Evolutionary conservation across 495 filamentous ascomycete species (phyloP), one percentile per base, ranked within the genome.

Genomic region (Endocarpon pusillum): DNA sequence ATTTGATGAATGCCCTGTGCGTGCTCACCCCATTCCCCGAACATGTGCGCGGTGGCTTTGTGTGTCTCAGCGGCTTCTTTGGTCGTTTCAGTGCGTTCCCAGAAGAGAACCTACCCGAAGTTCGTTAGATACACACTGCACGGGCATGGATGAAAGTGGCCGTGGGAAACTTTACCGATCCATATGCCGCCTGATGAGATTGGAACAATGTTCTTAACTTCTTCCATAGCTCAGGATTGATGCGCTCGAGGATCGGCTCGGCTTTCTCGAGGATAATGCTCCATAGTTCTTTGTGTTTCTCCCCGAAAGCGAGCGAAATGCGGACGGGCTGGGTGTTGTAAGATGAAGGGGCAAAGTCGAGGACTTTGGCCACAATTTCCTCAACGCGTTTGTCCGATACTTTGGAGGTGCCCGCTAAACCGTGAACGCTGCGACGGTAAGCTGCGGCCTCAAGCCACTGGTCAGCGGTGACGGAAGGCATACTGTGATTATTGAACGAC

Each of bases 291-390:
- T 64, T 54, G 42, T 69, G 66, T 40, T 70, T 55, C 12, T 56
- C 40, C 24, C 58, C 50, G 33, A 70, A 38, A 9, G 69, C 43
- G 1, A 70, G 47, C 10, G 67, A 53, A 12, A 62, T 26, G 10
- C 67, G 61, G 1, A 61, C 62, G 19, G 66, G 64, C 38, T 71
- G 67, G 21, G 62, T 66, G 48, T 71, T 68, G 55, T 69, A 71
- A 4, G 67, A 49, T 39, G 57, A 64, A 37, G 67, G 66, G 16
- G 59, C 49, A 34, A 62, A 51, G 31, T 59, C 47, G 38, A 70
- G 53, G 34, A 62, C 58, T 7, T 56, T 39, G 28, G 58, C 48
- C 42, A 69, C 58, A 29, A 71, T 52, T 33, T 64, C 54, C 36
- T 64, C 55, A 46, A 71, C 57, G 41, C 59, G 54, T 37, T 46